Evolutionary conservation across 2,329 filamentous ascomycete genomes (phyloP).

Genomic region (Colletotrichum karsti): DNA sequence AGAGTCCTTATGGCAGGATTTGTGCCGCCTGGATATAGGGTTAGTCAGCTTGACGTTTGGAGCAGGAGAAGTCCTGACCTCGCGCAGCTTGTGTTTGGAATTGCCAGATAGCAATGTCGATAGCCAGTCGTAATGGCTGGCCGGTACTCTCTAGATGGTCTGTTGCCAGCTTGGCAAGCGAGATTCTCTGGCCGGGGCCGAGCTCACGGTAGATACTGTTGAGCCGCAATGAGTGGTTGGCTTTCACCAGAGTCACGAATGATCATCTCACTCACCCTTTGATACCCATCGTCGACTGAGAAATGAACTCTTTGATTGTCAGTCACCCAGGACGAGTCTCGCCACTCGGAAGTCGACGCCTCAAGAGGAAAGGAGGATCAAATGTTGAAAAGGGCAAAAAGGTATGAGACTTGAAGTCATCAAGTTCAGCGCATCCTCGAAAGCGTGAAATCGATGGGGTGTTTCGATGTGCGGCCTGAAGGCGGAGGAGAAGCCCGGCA

Average conservation of each 20-base stretch:
- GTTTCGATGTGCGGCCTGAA: too few species aligned
- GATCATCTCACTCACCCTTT: slow-evolving; percentile 59
- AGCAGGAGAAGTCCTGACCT: slow-evolving; percentile 50
- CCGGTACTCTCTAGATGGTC: slow-evolving; percentile 76
- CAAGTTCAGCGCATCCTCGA: too few species aligned
- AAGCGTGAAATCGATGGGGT: too few species aligned
- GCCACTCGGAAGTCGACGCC: not conserved
- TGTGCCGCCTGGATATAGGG: slow-evolving; percentile 71
- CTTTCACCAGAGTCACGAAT: not conserved
- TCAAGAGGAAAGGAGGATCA: not conserved
- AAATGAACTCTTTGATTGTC: not conserved
- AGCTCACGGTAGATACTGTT: slow-evolving; percentile 89
- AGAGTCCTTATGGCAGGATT: slow-evolving; percentile 92
- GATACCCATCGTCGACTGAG: slow-evolving; percentile 64
- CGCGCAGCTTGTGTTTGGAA: slow-evolving; percentile 89
- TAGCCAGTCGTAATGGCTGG: slow-evolving; percentile 83
- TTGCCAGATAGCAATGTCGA: slow-evolving; percentile 97
- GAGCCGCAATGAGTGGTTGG: not conserved
- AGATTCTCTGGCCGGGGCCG: slow-evolving; percentile 79
- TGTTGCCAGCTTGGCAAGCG: slow-evolving; percentile 83
- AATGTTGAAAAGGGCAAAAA: too few species aligned
- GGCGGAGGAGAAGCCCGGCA: too few species aligned
- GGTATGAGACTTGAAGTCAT: too few species aligned
- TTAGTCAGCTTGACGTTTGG: not conserved
- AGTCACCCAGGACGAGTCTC: too few species aligned